Evolutionary conservation across 306 rosid species (phyloP), one percentile per base, ranked within the genome.

Genomic region (Castanea crenata): DNA sequence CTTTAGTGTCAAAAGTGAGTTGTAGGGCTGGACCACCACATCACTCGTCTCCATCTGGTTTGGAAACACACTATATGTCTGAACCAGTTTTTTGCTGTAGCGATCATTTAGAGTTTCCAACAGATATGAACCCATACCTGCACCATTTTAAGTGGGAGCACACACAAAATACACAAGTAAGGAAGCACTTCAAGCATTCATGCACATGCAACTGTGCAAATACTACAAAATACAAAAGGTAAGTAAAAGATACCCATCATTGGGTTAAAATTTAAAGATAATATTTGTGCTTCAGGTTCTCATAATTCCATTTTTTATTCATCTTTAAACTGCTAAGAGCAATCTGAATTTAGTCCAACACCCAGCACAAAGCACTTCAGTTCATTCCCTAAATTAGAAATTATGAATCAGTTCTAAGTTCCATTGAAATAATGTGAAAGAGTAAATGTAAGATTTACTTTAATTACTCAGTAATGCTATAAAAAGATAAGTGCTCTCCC

Each of bases 1-100:
- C 88, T 93, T 95, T 74, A 95, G 97, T 10, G 99, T 95, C 86
- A 93, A 87, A 87, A 95, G 97, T 52, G 99, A 95, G 87, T 95
- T 95, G 88, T 95, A 95, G 19, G 99, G 99, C 80, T 95, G 99
- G 81, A 93, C 99, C 83, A 95, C 99, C 84, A 95, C 99, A 83
- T 95, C 99, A 87, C 98, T 95, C 19, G 99, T 95, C 89, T 91
- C 99, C 99, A 95, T 95, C 89, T 95, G 99, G 86, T 95, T 95
- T 79, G 99, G 99, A 69, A 95, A 95, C 44, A 95, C 99, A 87
- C 98, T 95, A 83, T 93, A 95, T 32, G 99, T 95, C 92, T 95
- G 99, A 52, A 95, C 98, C 84, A 95, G 84, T 74, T 95, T 95
- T 89, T 95, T 95, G 92, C 99, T 95, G 90, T 95, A 95, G 34